phyloP scores from a whole-genome alignment of 2,329 filamentous ascomycete genomes.

The Botrytis medusae region DNA sequence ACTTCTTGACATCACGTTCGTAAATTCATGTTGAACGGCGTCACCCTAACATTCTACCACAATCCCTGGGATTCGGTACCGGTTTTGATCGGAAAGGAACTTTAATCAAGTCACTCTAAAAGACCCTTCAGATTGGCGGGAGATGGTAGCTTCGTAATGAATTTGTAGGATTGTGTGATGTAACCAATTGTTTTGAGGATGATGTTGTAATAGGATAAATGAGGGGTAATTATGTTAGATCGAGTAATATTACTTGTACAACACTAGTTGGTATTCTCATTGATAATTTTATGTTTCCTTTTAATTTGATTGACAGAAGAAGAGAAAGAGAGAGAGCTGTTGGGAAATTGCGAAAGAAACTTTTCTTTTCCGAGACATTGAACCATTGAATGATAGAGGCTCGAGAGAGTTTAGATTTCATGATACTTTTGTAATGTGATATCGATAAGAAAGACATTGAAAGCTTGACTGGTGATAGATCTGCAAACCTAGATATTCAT shows the following conservation, averaged over 20 bases:
- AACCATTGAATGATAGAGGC: not conserved
- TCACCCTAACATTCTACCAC: not conserved
- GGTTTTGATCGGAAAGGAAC: not conserved
- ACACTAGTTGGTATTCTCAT: not conserved
- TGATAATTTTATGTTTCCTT: not conserved
- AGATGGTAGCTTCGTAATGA: not conserved
- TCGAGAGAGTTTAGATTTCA: not conserved
- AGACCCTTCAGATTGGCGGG: slow-evolving; percentile 10
- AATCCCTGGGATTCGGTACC: slow-evolving; percentile 5
- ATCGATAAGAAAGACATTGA: not conserved
- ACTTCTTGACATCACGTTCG: not conserved
- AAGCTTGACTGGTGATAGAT: not conserved
- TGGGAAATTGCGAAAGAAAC: not conserved
- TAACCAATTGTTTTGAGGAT: not conserved
- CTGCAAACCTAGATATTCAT: slow-evolving; percentile 5
- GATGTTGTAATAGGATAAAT: not conserved
- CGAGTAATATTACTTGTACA: not conserved
- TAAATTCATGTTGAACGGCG: not conserved
- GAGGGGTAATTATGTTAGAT: not conserved
- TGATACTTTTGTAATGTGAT: not conserved
- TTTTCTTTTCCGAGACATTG: not conserved
- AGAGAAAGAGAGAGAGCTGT: not conserved
- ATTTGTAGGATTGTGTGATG: not conserved
- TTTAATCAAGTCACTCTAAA: slow-evolving; percentile 1
- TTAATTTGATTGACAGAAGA: not conserved